phyloP scores from a whole-genome alignment of 805 yeast species.

The Kodamaea fukazawae region DNA sequence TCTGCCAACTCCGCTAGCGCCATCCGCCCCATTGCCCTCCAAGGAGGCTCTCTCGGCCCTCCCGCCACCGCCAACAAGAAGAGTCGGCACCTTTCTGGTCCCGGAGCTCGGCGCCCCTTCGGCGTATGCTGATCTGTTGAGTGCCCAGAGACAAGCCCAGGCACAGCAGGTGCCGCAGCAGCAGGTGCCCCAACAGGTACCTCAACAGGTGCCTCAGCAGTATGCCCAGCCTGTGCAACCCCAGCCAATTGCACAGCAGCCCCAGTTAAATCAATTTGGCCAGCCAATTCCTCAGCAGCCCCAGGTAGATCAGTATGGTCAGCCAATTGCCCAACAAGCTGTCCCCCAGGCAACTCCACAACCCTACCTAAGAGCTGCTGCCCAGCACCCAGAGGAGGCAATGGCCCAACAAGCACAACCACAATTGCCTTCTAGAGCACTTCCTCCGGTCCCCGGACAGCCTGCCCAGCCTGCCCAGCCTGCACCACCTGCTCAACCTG shows the following conservation, averaged over 20 bases:
- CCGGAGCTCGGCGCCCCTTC: conserved; percentile 16
- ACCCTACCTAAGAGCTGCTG: conserved; percentile 1
- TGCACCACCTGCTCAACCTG: conserved; percentile 4
- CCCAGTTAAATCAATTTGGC: no score
- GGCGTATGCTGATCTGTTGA: conserved; percentile 7
- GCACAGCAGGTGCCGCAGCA: conserved; percentile 8
- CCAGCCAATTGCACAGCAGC: background rate
- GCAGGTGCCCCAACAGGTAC: conserved; percentile 7
- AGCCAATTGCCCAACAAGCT: background rate
- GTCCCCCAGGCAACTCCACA: background rate
- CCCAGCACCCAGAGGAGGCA: conserved; percentile 5
- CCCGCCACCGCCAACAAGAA: conserved; percentile 47
- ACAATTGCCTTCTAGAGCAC: background rate
- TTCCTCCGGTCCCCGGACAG: background rate
- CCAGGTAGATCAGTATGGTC: background rate
- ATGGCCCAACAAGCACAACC: no score
- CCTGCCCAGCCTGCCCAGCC: conserved; percentile 3
- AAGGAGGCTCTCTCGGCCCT: conserved; percentile 30
- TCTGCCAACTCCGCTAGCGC: conserved; percentile 10
- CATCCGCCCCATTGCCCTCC: conserved; percentile 15
- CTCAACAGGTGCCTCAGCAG: conserved; percentile 2
- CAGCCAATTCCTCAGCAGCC: no score
- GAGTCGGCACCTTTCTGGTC: conserved; percentile 27
- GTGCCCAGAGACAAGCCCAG: conserved; percentile 7
- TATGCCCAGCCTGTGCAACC: background rate